Evolutionary conservation across 768 basidiomycete genomes (phyloP).

Genomic region (Panaeolus papilionaceus): DNA sequence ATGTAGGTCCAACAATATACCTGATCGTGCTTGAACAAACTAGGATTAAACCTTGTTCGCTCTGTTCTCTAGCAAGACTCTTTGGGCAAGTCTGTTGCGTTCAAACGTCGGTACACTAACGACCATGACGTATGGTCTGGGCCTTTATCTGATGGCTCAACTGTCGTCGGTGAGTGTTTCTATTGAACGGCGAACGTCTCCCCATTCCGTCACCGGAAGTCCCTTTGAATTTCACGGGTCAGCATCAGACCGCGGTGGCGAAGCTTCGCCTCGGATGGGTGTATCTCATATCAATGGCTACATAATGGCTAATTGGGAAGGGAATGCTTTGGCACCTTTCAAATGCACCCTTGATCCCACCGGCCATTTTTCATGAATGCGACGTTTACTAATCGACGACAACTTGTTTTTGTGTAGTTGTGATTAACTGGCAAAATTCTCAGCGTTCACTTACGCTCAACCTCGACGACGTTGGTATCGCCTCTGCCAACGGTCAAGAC

Average conservation of each 20-base stretch:
- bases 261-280: background rate
- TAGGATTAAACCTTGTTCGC: background rate
- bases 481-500: conserved; percentile 46
- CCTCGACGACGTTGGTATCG: conserved; percentile 48
- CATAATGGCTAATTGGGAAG: no score
- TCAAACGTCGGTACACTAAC: conserved; percentile 54
- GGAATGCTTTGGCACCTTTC: background rate
- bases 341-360: background rate
- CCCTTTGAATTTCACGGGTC: no score
- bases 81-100: conserved; percentile 49
- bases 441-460: conserved; percentile 47
- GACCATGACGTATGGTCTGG: conserved; percentile 57
- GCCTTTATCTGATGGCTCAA: conserved; percentile 53
- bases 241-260: no score
- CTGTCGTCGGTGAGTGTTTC: conserved; percentile 43
- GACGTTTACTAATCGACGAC: conserved; percentile 13
- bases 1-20: conserved; percentile 35
- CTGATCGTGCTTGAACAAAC: background rate
- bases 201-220: background rate
- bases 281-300: no score
- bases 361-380: background rate
- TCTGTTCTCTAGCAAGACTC: conserved; percentile 45
- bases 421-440: conserved; percentile 50
- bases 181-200: background rate
- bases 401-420: conserved; percentile 33